phyloP scores from a whole-genome alignment of 2,329 filamentous ascomycete genomes.

The Nothomitra cinnamomea region DNA sequence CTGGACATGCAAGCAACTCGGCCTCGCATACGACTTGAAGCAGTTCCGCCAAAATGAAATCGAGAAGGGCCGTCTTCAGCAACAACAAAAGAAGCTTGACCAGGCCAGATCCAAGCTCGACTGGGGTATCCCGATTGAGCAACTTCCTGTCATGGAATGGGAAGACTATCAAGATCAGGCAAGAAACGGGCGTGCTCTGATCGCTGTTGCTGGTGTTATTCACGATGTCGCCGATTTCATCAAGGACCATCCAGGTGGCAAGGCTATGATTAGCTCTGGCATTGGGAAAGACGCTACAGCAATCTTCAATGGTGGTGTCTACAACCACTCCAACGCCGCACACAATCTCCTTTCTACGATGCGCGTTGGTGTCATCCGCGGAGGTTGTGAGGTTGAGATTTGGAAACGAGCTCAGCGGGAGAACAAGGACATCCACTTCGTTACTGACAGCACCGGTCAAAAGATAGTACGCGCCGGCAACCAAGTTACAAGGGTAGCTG shows the following conservation, averaged over 20 bases:
- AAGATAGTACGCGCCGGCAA: conserved; percentile 72
- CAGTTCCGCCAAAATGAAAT: conserved; percentile 86
- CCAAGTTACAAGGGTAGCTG: conserved; percentile 68
- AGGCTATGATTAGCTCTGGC: conserved; percentile 65
- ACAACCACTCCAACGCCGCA: conserved; percentile 76
- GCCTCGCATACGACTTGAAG: conserved; percentile 75
- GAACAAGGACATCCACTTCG: conserved; percentile 64
- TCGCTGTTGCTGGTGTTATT: conserved; percentile 68
- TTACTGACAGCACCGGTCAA: conserved; percentile 66
- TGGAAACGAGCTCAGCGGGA: conserved; percentile 78
- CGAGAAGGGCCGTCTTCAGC: conserved; percentile 78
- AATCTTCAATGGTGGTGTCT: conserved; percentile 84
- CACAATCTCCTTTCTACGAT: conserved; percentile 81
- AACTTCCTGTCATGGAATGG: conserved; percentile 73
- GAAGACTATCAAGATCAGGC: conserved; percentile 67
- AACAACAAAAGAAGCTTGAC: conserved; percentile 83
- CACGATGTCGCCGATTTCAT: conserved; percentile 76
- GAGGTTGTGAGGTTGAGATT: conserved; percentile 79
- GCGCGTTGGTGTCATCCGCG: conserved; percentile 72
- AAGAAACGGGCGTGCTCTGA: conserved; percentile 59
- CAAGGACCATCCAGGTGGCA: conserved; percentile 79
- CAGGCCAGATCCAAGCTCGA: conserved; percentile 68
- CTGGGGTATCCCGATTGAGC: conserved; percentile 74
- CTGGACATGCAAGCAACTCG: conserved; percentile 68
- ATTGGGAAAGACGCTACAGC: conserved; percentile 79